Conservation (phyloP, 78 protist genomes). For the Dictyostelium citrinum region DNA sequence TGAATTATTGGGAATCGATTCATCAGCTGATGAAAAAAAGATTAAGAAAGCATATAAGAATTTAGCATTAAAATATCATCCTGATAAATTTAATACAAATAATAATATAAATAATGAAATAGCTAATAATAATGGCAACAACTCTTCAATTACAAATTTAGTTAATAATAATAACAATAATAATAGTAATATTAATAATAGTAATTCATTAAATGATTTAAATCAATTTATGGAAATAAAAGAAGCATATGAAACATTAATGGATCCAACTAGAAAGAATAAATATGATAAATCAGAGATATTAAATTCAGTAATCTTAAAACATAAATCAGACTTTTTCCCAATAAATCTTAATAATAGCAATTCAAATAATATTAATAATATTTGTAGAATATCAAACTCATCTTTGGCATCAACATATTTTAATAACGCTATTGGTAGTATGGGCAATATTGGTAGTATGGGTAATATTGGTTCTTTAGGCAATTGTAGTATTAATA, state of each 20-base stretch:
- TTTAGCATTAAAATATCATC: conserved; percentile 65
- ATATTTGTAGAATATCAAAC: neutral
- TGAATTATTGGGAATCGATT: conserved; percentile 13
- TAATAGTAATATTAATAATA: neutral
- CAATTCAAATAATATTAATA: neutral
- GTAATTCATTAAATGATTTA: neutral
- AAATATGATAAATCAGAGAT: neutral
- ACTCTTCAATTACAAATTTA: neutral
- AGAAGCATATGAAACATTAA: conserved; percentile 14
- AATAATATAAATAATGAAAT: neutral
- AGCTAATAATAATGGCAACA: neutral
- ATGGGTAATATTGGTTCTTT: neutral
- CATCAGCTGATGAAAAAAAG: conserved; percentile 4
- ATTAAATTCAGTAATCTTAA: neutral
- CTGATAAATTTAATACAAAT: conserved; percentile 3
- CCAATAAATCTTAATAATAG: neutral
- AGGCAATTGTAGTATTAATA: neutral
- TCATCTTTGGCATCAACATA: neutral
- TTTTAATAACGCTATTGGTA: neutral
- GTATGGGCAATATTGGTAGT: neutral
- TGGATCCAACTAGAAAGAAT: conserved; percentile 1
- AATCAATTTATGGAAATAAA: neutral
- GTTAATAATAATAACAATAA: neutral
- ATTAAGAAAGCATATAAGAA: conserved; percentile 52
- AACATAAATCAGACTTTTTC: neutral